Evolutionary conservation across 2,329 filamentous ascomycete genomes (phyloP).

Genomic region (Penicillium sp.): DNA sequence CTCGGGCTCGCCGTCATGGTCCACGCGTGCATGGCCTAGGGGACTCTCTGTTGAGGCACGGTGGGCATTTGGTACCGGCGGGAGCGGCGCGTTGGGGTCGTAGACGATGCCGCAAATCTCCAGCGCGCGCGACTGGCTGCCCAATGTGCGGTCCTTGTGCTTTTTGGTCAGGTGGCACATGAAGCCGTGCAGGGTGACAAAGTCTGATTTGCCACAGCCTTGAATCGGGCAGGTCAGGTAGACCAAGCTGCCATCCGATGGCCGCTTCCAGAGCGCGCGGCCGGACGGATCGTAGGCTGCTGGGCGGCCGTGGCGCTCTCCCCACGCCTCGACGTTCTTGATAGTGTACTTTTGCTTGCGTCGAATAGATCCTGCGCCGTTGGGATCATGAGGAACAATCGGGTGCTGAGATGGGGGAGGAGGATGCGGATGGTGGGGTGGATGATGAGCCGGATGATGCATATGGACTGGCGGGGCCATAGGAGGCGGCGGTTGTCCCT

Average conservation of each 20-base stretch:
- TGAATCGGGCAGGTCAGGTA: slow-evolving; percentile 41
- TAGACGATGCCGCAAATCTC: slow-evolving; percentile 41
- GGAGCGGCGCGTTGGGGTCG: slow-evolving; percentile 38
- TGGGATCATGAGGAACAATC: slow-evolving; percentile 27
- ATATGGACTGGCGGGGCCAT: slow-evolving; percentile 19
- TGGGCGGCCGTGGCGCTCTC: slow-evolving; percentile 41
- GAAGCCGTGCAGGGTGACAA: slow-evolving; percentile 43
- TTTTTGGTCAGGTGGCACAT: slow-evolving; percentile 45
- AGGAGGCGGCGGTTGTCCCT: slow-evolving; percentile 24
- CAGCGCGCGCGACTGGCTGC: slow-evolving; percentile 41
- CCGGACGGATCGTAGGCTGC: slow-evolving; percentile 41
- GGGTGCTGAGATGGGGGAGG: slow-evolving; percentile 24
- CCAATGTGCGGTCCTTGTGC: slow-evolving; percentile 42
- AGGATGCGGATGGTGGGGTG: slow-evolving; percentile 12
- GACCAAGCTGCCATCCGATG: slow-evolving; percentile 39
- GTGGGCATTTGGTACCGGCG: slow-evolving; percentile 30
- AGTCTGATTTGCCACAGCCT: slow-evolving; percentile 42
- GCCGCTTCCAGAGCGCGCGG: slow-evolving; percentile 41
- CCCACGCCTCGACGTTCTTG: slow-evolving; percentile 44
- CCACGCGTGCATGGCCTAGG: slow-evolving; percentile 28
- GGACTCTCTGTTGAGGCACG: slow-evolving; percentile 38
- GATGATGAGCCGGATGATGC: slow-evolving; percentile 14
- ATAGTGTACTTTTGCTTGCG: slow-evolving; percentile 45
- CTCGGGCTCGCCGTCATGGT: slow-evolving; percentile 31
- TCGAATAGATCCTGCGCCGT: slow-evolving; percentile 30